Evolutionary conservation across 2,329 filamentous ascomycete species (phyloP).

Genomic region (Colletotrichum sp.): DNA sequence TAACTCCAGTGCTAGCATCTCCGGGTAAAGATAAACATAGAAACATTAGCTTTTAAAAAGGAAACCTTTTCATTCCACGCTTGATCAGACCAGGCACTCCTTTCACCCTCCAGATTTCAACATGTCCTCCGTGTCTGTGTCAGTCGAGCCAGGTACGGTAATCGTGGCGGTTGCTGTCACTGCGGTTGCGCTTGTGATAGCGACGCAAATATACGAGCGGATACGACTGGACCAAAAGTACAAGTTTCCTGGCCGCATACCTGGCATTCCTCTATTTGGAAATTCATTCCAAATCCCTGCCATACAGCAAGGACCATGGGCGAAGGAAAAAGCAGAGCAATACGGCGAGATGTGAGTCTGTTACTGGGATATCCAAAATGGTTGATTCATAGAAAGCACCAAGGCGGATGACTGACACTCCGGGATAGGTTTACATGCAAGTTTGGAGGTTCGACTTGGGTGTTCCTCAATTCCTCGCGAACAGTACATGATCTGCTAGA

Average conservation of each 20-base stretch:
- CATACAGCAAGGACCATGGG: neutral
- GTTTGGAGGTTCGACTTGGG: neutral
- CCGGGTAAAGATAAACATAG: neutral
- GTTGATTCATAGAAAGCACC: accelerated
- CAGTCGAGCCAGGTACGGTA: neutral
- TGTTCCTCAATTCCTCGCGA: neutral
- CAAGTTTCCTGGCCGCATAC: neutral
- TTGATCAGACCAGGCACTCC: neutral
- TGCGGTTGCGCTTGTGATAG: neutral
- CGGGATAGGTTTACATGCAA: neutral
- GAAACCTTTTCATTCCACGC: neutral
- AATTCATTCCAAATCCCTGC: neutral
- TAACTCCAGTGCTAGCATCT: neutral
- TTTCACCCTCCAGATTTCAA: neutral
- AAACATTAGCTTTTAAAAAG: neutral
- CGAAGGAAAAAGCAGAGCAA: neutral
- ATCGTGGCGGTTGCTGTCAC: neutral
- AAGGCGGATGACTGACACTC: neutral
- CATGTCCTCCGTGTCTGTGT: neutral
- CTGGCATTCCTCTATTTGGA: neutral
- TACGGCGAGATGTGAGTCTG: neutral
- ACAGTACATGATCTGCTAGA: neutral
- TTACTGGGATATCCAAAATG: neutral
- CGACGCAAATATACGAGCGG: neutral
- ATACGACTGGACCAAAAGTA: neutral